These are phyloP conservation scores for Entomortierella beljakovae DNA, from an alignment of 192 early-diverging fungal species.

Conservation along the genomic window DNA sequence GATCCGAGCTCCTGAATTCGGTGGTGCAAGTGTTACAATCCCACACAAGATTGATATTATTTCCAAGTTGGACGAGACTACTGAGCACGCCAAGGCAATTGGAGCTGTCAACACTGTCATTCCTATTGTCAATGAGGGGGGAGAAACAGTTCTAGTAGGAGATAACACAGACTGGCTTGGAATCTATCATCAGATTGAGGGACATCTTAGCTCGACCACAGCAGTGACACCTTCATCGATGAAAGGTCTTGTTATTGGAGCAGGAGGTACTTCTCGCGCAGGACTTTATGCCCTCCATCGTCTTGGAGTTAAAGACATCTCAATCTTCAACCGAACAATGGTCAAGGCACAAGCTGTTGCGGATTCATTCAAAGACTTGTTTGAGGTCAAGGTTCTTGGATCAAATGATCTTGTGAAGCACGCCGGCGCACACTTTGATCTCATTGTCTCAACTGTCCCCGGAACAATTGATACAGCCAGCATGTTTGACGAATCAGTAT, in stretches of 20 bases:
- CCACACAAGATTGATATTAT: conserved; percentile 94
- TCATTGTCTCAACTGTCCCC: conserved; percentile 91
- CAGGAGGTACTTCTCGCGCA: conserved; percentile 94
- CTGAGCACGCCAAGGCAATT: conserved; percentile 83
- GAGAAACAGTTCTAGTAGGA: conserved; percentile 67
- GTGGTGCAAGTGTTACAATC: conserved; percentile 96
- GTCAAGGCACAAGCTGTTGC: conserved; percentile 78
- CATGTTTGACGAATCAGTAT: conserved; percentile 61
- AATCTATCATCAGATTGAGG: conserved; percentile 75
- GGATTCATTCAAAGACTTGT: conserved; percentile 66
- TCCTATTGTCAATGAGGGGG: conserved; percentile 39
- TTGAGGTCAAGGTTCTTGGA: conserved; percentile 60
- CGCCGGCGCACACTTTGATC: conserved; percentile 51
- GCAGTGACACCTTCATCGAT: conserved; percentile 23
- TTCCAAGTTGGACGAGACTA: conserved; percentile 75
- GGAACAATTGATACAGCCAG: conserved; percentile 68
- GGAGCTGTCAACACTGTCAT: conserved; percentile 97
- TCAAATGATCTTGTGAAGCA: conserved; percentile 53
- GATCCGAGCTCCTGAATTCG: conserved; percentile 73
- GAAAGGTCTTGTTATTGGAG: conserved; percentile 91
- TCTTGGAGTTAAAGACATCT: conserved; percentile 73
- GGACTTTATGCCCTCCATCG: conserved; percentile 87
- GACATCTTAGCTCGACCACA: conserved; percentile 42
- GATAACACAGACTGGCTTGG: conserved; percentile 99
- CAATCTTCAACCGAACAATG: conserved; percentile 89